Evolutionary conservation across 1,284 basidiomycete species (phyloP), one percentile per base, ranked within the genome.

Genomic region (Mixia osmundae): DNA sequence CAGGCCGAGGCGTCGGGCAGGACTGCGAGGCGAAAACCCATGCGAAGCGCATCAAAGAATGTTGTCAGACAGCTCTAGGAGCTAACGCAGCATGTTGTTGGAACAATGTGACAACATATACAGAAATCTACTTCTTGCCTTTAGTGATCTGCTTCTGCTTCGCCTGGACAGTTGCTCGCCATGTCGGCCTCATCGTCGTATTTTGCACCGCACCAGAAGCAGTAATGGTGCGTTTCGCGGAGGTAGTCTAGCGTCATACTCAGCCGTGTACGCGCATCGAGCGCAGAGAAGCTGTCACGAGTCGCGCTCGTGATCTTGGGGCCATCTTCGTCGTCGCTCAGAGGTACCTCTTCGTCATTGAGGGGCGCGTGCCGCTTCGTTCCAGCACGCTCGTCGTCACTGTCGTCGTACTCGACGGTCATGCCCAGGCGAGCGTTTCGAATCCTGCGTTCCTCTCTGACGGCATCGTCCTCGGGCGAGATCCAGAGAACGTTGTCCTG

Each of bases 151-250:
- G 77, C 74, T 53, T 83, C 79, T 25, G 68, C 65, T 25, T 60
- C 52, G 2, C 79, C 78, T 3, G 78, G 78, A 54, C 78, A 83
- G 37, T 71, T 62, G 27, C 50, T 54, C 37, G 58, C 58, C 59
- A 83, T 58, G 37, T 78, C 73, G 19, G 67, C 64, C 9, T 56
- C 52, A 44, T 63, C 60, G 14, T 66, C 61, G 52, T 80, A 83
- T 47, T 69, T 64, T 5, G 71, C 66, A 7, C 79, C 78, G 52
- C 79, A 83, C 75, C 76, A 83, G 54, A 80, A 78, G 52, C 79
- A 83, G 53, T 82, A 82, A 12, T 44, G 29, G 35, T 50, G 44
- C 43, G 62, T 64, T 29, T 65, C 60, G 23, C 79, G 71, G 26
- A 83, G 62, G 54, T 83, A 79, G 6, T 65, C 57, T 21, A 80